These are phyloP conservation scores for Mycosphaerella arachidis DNA, from an alignment of 2,329 filamentous ascomycete genomes.

Conservation along the genomic window DNA sequence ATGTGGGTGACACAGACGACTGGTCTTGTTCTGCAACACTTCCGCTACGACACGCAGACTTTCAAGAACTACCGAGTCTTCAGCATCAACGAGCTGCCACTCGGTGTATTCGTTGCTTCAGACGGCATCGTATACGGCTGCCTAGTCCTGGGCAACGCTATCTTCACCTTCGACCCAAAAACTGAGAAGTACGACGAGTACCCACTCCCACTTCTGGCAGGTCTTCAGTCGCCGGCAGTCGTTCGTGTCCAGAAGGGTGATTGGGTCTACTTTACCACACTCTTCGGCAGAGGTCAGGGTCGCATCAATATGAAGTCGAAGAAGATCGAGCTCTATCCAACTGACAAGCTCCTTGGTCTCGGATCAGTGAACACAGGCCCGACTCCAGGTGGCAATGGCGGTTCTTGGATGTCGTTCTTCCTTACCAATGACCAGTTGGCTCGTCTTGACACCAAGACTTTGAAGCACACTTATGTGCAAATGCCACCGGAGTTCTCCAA, in stretches of 20 bases:
- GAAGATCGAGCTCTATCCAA: constrained; percentile 9
- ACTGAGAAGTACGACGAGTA: constrained; percentile 10
- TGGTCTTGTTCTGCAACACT: constrained; percentile 16
- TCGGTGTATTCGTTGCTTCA: constrained; percentile 17
- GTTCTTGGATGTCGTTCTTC: constrained; percentile 15
- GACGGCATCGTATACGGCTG: constrained; percentile 15
- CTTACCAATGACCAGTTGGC: constrained; percentile 6
- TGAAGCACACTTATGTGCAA: constrained; percentile 10
- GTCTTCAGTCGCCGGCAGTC: constrained; percentile 17
- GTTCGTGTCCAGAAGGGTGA: constrained; percentile 14
- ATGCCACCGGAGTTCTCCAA: constrained; percentile 6
- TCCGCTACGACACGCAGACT: constrained; percentile 12
- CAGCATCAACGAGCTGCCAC: constrained; percentile 12
- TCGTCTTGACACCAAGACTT: constrained; percentile 13
- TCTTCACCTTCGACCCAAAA: constrained; percentile 12
- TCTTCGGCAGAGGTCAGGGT: constrained; percentile 15
- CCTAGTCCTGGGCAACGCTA: constrained; percentile 18
- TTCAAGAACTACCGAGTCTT: constrained; percentile 16
- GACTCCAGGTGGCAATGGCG: constrained; percentile 5
- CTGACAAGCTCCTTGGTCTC: constrained; percentile 8
- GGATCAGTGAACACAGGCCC: constrained; percentile 13
- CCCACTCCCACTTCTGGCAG: constrained; percentile 5
- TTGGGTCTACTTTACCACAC: constrained; percentile 16
- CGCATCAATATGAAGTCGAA: constrained; percentile 18
- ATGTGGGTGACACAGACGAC: constrained; percentile 22